phyloP scores from a whole-genome alignment of 2,329 filamentous ascomycete genomes.

The Fusarium penzigii region DNA sequence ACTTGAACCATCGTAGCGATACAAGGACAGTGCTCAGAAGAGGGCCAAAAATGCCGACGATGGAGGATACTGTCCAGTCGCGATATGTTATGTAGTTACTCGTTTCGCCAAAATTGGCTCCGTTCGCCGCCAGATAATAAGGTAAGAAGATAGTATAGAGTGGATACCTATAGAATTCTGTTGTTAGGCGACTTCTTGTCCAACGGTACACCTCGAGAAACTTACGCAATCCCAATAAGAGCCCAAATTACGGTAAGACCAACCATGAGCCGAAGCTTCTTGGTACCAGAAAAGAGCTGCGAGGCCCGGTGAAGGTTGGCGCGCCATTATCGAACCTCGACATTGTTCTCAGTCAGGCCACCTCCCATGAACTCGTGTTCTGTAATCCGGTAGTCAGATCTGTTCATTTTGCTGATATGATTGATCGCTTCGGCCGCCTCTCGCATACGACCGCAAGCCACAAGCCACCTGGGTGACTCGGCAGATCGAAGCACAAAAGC shows the following conservation, averaged over 20 bases:
- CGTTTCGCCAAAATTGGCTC: conserved; percentile 24
- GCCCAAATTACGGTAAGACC: conserved; percentile 40
- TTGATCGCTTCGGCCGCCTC: conserved; percentile 48
- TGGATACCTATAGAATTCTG: conserved; percentile 34
- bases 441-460: conserved; percentile 41
- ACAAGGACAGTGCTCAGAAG: conserved; percentile 40
- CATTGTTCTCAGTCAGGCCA: neutral
- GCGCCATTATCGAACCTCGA: neutral
- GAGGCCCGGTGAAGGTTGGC: conserved; percentile 3
- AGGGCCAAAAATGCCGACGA: conserved; percentile 40
- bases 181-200: neutral
- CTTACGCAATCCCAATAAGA: conserved; percentile 41
- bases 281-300: conserved; percentile 4
- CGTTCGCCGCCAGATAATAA: conserved; percentile 43
- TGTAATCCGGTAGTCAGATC: conserved; percentile 3
- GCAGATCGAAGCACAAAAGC: conserved; percentile 41
- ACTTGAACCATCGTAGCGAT: conserved; percentile 24
- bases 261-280: conserved; percentile 4
- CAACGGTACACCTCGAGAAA: neutral
- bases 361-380: conserved; percentile 2
- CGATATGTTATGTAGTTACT: conserved; percentile 32
- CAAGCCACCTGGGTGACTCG: conserved; percentile 43
- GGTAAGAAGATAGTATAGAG: conserved; percentile 47
- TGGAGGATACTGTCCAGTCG: conserved; percentile 35
- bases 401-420: conserved; percentile 36